A percentile compares a stretch with the other conserved stretches of the same genome.
Conservation (phyloP, 192 early-diverging fungal species). For the Podila horticola region DNA sequence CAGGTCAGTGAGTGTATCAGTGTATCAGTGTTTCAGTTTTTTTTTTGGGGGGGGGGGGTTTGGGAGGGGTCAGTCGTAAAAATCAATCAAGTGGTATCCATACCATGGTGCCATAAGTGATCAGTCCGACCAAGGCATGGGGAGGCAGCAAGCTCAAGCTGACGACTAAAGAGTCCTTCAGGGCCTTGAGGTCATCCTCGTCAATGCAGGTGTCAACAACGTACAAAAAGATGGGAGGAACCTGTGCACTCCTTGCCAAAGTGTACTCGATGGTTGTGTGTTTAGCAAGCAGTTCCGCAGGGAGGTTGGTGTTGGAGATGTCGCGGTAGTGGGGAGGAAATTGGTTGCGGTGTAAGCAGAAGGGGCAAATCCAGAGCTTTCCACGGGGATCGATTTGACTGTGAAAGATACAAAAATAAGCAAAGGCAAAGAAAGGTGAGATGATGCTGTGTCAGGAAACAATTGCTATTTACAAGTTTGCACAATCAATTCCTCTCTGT, state of each 20-base stretch:
- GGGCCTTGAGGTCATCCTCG: constrained; percentile 93
- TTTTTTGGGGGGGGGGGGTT: background rate
- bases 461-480: no score
- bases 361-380: constrained; percentile 98
- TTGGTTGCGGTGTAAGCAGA: constrained; percentile 96
- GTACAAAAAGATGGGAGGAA: constrained; percentile 97
- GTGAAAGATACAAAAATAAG: background rate
- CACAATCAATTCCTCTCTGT: no score
- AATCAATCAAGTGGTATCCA: background rate
- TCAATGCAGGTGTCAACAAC: constrained; percentile 99
- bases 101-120: constrained; percentile 99
- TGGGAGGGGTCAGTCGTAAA: no score
- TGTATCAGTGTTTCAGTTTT: no score
- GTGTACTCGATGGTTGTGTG: constrained; percentile 98
- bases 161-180: constrained; percentile 94
- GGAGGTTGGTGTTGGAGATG: constrained; percentile 91
- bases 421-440: background rate
- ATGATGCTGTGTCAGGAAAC: background rate
- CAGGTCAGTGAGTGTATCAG: no score
- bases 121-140: constrained; percentile 92
- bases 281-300: constrained; percentile 90
- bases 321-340: constrained; percentile 98
- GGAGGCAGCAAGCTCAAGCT: constrained; percentile 91
- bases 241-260: constrained; percentile 85
- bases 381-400: constrained; percentile 97